Percentiles rank a stretch among this genome's conserved stretches.
Evolutionary conservation across 2,329 filamentous ascomycete genomes (phyloP).

Genomic region (Sporothrix brunneoviolacea): DNA sequence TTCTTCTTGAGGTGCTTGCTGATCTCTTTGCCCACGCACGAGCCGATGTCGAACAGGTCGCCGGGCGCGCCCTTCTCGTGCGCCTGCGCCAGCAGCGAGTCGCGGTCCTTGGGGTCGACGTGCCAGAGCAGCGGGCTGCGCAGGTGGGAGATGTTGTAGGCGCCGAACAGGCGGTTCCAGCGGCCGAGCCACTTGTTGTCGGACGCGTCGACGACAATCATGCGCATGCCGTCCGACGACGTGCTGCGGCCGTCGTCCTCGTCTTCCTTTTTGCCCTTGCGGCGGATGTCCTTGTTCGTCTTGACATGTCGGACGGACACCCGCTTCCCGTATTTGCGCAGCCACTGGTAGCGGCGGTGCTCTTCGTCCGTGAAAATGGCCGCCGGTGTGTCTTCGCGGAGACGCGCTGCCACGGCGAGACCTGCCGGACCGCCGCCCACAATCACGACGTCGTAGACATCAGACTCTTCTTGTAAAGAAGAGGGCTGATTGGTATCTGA

Average conservation of each 20-base stretch:
- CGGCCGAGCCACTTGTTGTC: constrained; percentile 59
- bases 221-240: constrained; percentile 28
- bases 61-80: constrained; percentile 52
- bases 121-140: constrained; percentile 81
- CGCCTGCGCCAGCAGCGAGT: constrained; percentile 64
- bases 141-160: constrained; percentile 63
- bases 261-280: too few species aligned
- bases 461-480: too few species aligned
- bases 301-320: constrained; percentile 50
- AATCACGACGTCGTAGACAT: constrained; percentile 61
- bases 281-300: constrained; percentile 26
- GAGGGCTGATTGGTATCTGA: too few species aligned
- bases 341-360: constrained; percentile 74
- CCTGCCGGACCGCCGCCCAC: constrained; percentile 70
- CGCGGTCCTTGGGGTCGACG: constrained; percentile 66
- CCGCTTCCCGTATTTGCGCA: constrained; percentile 56
- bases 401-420: constrained; percentile 64
- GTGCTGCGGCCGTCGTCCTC: too few species aligned
- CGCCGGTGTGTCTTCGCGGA: constrained; percentile 66
- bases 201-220: constrained; percentile 62
- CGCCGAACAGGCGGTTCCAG: constrained; percentile 64
- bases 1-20: constrained; percentile 75
- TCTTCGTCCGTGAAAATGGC: constrained; percentile 80
- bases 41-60: constrained; percentile 63
- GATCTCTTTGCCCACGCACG: constrained; percentile 71